phyloP scores from a whole-genome alignment of 2,329 filamentous ascomycete species.

The Leptographium wingfieldii region DNA sequence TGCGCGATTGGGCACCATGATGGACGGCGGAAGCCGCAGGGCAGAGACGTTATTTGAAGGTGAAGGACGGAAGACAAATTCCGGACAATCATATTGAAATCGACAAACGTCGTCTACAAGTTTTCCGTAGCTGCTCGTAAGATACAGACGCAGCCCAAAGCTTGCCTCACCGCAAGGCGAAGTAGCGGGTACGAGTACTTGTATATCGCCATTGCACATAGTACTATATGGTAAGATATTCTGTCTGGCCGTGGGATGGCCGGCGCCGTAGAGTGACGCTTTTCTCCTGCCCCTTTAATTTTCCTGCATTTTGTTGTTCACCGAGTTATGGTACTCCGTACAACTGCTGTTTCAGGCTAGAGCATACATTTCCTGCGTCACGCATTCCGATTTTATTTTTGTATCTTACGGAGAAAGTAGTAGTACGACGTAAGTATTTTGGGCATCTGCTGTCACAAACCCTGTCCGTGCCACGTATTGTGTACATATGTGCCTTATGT shows the following conservation, averaged over 20 bases:
- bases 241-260: not conserved
- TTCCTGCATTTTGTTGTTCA: not conserved
- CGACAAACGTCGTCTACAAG: too few species aligned
- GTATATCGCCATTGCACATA: not conserved
- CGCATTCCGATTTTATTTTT: not conserved
- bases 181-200: too few species aligned
- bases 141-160: too few species aligned
- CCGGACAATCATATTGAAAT: too few species aligned
- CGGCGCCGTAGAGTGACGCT: not conserved
- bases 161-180: too few species aligned
- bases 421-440: too few species aligned
- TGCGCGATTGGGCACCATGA: too few species aligned
- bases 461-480: not conserved
- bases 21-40: too few species aligned
- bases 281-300: not conserved
- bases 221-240: not conserved
- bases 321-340: not conserved
- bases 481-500: too few species aligned
- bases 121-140: too few species aligned
- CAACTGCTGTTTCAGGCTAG: conserved; percentile 6
- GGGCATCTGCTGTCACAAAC: not conserved
- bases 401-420: not conserved
- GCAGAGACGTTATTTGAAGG: too few species aligned
- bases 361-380: not conserved
- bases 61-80: too few species aligned